Conservation (phyloP, 768 basidiomycete genomes). For the Nevesoporus exiguus region DNA sequence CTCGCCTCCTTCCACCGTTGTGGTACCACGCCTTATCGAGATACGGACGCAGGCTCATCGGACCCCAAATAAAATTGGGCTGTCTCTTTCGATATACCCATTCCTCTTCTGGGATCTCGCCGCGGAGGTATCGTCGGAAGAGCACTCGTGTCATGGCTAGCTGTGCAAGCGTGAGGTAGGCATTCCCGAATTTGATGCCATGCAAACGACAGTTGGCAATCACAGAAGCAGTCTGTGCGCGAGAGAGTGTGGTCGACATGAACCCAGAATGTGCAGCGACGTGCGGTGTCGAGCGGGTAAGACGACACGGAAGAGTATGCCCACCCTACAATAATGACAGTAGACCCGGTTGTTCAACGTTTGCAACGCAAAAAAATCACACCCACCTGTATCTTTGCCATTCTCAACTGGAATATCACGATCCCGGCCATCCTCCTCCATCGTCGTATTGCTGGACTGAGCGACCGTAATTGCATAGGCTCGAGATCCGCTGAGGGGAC, state of each 20-base stretch:
- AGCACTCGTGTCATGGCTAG: constrained; percentile 52
- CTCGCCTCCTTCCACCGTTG: constrained; percentile 40
- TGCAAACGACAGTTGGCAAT: constrained; percentile 40
- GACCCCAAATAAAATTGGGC: constrained; percentile 11
- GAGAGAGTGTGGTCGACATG: constrained; percentile 24
- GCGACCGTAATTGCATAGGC: constrained; percentile 27
- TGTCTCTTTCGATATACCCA: neutral
- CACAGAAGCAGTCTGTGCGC: constrained; percentile 32
- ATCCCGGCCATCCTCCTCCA: constrained; percentile 46
- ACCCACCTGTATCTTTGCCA: constrained; percentile 37
- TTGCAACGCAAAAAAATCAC: neutral
- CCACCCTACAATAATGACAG: constrained; percentile 45
- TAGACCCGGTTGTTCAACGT: no score
- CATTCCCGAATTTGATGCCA: constrained; percentile 49
- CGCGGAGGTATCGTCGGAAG: constrained; percentile 43
- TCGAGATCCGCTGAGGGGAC: constrained; percentile 37
- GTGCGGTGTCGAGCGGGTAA: constrained; percentile 33
- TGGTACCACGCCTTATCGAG: constrained; percentile 45
- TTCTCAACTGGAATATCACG: constrained; percentile 35
- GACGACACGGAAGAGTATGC: constrained; percentile 48
- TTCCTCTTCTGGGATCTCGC: constrained; percentile 35
- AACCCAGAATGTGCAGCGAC: constrained; percentile 37
- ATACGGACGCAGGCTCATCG: constrained; percentile 49
- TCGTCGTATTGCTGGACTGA: constrained; percentile 36
- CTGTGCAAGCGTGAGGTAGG: constrained; percentile 47